phyloP scores from a whole-genome alignment of 1,284 basidiomycete species.

The Ceratobasidium papillatum region DNA sequence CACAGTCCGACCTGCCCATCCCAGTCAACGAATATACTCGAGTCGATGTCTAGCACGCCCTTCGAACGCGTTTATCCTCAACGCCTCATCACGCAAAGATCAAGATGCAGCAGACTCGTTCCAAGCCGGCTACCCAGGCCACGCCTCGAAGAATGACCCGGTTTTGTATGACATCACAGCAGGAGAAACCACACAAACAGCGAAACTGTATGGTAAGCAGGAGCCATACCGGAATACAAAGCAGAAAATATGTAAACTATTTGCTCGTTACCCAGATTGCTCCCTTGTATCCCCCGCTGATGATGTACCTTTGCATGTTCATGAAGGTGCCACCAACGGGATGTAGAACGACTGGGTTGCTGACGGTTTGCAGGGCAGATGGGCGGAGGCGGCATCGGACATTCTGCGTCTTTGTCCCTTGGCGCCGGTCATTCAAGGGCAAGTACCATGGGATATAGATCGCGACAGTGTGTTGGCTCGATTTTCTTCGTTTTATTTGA shows the following conservation, averaged over 20 bases:
- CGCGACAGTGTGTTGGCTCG: neutral
- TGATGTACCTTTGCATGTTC: slow-evolving; percentile 2
- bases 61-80: neutral
- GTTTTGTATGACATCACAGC: neutral
- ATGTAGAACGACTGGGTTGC: neutral
- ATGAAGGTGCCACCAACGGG: neutral
- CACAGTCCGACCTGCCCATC: neutral
- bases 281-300: slow-evolving; percentile 8
- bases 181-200: neutral
- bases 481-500: slow-evolving; percentile 5
- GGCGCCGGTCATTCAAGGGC: slow-evolving; percentile 2
- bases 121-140: slow-evolving; percentile 2
- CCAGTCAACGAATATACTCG: slow-evolving; percentile 13
- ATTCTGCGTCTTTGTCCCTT: slow-evolving; percentile 4
- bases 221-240: neutral
- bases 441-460: neutral
- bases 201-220: neutral
- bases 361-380: neutral
- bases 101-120: slow-evolving; percentile 19
- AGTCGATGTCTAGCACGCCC: neutral
- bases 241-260: too few species aligned
- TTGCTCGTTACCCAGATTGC: too few species aligned
- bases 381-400: neutral
- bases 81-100: neutral
- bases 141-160: neutral